Evolutionary conservation across 2,329 filamentous ascomycete genomes (phyloP).

Genomic region (Scedosporium minutisporum): DNA sequence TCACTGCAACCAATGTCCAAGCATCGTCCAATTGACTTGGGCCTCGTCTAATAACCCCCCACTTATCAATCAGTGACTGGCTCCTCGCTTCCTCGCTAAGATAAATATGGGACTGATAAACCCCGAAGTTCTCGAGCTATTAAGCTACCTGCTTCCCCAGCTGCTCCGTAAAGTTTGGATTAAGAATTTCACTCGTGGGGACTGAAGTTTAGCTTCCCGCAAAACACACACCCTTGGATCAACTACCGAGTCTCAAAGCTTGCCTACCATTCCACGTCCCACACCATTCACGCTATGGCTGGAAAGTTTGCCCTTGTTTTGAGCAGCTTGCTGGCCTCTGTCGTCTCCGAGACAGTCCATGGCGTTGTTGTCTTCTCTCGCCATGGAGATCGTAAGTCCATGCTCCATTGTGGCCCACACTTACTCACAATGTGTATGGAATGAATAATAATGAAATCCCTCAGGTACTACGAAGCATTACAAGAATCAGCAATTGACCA

Average conservation of each 20-base stretch:
- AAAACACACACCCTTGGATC: neutral
- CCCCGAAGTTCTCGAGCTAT: neutral
- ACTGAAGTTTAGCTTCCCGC: neutral
- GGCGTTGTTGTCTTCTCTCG: conserved; percentile 23
- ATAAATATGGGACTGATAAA: neutral
- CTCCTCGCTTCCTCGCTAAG: neutral
- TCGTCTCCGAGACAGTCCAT: conserved; percentile 22
- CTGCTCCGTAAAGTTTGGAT: neutral
- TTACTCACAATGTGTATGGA: neutral
- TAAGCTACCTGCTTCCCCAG: neutral
- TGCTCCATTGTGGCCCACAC: neutral
- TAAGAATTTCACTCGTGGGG: neutral
- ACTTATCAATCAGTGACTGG: neutral
- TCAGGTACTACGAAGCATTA: conserved; percentile 26
- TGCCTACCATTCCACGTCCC: too few relatives aligned
- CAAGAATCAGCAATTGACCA: conserved; percentile 21
- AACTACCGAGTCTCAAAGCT: neutral
- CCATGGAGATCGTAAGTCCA: conserved; percentile 23
- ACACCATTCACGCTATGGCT: conserved; percentile 3
- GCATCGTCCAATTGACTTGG: too few relatives aligned
- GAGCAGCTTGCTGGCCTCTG: conserved; percentile 8
- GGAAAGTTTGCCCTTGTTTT: neutral
- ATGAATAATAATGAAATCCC: neutral
- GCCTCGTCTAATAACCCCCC: neutral
- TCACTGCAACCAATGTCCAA: too few relatives aligned